These are phyloP conservation scores for Myxozyma melibiosi DNA, from an alignment of 805 yeast species.

Conservation along the genomic window DNA sequence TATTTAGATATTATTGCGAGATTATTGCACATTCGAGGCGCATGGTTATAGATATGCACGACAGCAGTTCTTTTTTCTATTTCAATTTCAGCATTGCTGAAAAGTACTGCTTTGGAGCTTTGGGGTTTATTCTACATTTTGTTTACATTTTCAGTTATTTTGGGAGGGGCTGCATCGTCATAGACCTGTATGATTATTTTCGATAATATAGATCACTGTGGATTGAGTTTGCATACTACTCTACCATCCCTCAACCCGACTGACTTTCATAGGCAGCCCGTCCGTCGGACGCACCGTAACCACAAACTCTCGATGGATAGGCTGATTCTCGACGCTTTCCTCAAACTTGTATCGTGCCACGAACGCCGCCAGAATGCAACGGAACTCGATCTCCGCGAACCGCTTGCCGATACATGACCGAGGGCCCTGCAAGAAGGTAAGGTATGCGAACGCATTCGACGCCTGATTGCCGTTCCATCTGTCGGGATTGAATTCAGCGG, in stretches of 20 bases:
- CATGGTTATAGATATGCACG: too few relatives aligned
- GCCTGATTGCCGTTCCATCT: conserved; percentile 27
- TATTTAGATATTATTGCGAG: too few relatives aligned
- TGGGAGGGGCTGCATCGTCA: too few relatives aligned
- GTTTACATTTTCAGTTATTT: too few relatives aligned
- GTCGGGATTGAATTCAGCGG: conserved; percentile 24
- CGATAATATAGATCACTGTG: neutral
- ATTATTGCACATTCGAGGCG: too few relatives aligned
- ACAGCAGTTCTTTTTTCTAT: too few relatives aligned
- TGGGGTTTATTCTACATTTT: too few relatives aligned
- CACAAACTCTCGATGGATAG: conserved; percentile 1
- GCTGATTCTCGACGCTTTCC: conserved; percentile 13
- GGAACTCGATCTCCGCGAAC: conserved; percentile 28
- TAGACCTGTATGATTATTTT: neutral
- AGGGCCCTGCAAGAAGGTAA: conserved; percentile 24
- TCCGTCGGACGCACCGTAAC: conserved; percentile 22
- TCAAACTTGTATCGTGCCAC: conserved; percentile 20
- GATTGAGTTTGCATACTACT: too few relatives aligned
- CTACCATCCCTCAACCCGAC: conserved; percentile 18
- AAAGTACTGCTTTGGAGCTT: too few relatives aligned
- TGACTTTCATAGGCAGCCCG: conserved; percentile 22
- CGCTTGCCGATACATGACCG: conserved; percentile 24
- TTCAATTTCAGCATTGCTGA: too few relatives aligned
- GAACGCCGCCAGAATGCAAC: conserved; percentile 10
- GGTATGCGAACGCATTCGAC: conserved; percentile 17